Base-by-base conservation (phyloP, 2,329 filamentous ascomycete genomes). In the Ramularia endophylla region DNA sequence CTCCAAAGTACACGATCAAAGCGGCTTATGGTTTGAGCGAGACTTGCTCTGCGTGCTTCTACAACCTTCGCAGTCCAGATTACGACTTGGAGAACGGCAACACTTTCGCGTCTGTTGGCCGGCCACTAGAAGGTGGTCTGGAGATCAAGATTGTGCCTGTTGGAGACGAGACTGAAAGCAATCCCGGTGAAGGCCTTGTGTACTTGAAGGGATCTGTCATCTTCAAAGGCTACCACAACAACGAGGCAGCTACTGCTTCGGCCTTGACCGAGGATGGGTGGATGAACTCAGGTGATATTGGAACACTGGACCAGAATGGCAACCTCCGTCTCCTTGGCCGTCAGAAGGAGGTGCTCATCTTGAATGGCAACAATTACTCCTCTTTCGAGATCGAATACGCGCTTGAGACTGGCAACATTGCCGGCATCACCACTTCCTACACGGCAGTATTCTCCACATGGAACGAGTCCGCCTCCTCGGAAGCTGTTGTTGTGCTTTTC, bases 161-260 rank as follows among this genome's bases (percentile, higher is more conserved):
- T 15, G 27, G 33, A 3, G 44, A 40, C 5, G 19, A 35, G 16
- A 18, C 28, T 5, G 36, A 32, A 9, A 18, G 27, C 4, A 27
- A 13, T 16, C 19, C 41, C 3, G 32, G 39, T 12, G 33, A 45
- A 38, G 44, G 47, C 19, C 31, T 45, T 2, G 36, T 51, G 2
- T 37, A 47, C 20, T 36, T 49, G 2, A 40, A 40, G 4, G 47
- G 47, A 36, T 36, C 43, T 3, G 17, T 48, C 4, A 63, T 64
- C 4, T 74, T 75, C 53, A 46, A 54, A 8, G 43, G 54, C 7
- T 65, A 64, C 36, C 61, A 53, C 48, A 53, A 56, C 41, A 61
- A 65, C 28, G 37, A 47, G 19, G 47, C 53, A 8, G 63, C 64
- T 1, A 68, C 63, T 1, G 57, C 57, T 25, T 58, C 60, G 6